Percentiles rank a stretch among this genome's conserved stretches.
These are phyloP conservation scores for Penicillium sp. DNA, from an alignment of 2,329 filamentous ascomycete genomes.

Conservation along the genomic window DNA sequence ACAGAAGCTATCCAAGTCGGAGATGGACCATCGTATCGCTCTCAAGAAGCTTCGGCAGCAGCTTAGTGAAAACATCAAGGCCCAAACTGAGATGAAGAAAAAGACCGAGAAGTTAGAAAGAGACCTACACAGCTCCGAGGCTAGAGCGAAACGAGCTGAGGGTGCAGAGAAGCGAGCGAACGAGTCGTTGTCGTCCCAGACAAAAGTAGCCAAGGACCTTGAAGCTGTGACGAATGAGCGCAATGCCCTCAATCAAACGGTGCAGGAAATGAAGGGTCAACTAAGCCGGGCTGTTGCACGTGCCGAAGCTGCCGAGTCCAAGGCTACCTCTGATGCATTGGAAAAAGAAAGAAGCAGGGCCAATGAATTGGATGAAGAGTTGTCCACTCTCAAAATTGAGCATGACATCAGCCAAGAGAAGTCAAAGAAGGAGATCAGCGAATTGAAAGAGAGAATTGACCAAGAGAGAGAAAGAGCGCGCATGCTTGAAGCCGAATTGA, in stretches of 20 bases:
- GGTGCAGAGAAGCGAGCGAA: slow-evolving; percentile 53
- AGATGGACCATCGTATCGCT: slow-evolving; percentile 75
- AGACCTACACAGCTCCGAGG: slow-evolving; percentile 43
- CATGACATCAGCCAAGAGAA: slow-evolving; percentile 71
- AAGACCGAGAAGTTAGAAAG: slow-evolving; percentile 58
- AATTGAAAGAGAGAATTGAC: slow-evolving; percentile 68
- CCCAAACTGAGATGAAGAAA: slow-evolving; percentile 50
- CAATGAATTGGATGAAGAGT: slow-evolving; percentile 57
- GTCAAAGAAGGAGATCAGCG: slow-evolving; percentile 62
- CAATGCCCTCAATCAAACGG: slow-evolving; percentile 59
- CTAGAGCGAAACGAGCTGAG: slow-evolving; percentile 60
- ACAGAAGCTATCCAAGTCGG: slow-evolving; percentile 76
- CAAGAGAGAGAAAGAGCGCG: slow-evolving; percentile 66
- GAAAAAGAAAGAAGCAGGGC: slow-evolving; percentile 59
- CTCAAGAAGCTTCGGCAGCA: slow-evolving; percentile 71
- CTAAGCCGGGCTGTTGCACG: slow-evolving; percentile 63
- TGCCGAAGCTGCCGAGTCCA: slow-evolving; percentile 62
- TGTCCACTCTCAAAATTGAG: slow-evolving; percentile 66
- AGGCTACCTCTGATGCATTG: slow-evolving; percentile 62
- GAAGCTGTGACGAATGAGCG: slow-evolving; percentile 60
- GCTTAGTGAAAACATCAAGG: slow-evolving; percentile 50
- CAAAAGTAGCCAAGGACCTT: slow-evolving; percentile 54
- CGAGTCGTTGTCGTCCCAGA: slow-evolving; percentile 52
- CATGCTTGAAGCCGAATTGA: slow-evolving; percentile 69
- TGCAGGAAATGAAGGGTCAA: slow-evolving; percentile 66